Evolutionary conservation across 441 rosid species (phyloP).

Genomic region (Populus hybrid): DNA sequence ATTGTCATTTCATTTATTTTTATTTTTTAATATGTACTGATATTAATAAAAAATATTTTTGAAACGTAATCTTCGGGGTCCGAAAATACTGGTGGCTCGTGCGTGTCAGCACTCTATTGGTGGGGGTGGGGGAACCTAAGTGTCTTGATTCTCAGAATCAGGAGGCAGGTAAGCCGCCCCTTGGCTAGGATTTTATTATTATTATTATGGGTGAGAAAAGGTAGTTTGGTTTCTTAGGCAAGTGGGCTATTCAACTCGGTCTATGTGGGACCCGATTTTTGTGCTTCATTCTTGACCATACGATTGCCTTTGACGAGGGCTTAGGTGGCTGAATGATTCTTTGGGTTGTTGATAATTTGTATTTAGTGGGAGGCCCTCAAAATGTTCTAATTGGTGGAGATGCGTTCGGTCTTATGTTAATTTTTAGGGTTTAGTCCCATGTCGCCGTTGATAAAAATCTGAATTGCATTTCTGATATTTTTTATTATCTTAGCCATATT

Average conservation of each 20-base stretch:
- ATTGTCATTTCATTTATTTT: too few relatives aligned
- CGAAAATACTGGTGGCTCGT: conserved; percentile 7
- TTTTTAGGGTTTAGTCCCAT: background rate
- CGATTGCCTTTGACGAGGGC: background rate
- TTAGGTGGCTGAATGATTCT: background rate
- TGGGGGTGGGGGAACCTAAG: background rate
- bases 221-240: conserved; percentile 24
- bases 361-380: background rate
- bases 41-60: too few relatives aligned
- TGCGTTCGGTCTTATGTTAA: too few relatives aligned
- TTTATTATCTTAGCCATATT: background rate
- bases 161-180: conserved; percentile 35
- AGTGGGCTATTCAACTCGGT: conserved; percentile 13
- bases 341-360: background rate
- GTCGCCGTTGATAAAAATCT: background rate
- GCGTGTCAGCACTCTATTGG: conserved; percentile 10
- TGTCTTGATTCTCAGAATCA: conserved; percentile 23
- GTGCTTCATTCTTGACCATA: background rate
- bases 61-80: background rate
- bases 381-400: background rate
- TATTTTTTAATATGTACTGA: too few relatives aligned
- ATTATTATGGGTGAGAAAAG: background rate
- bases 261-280: conserved; percentile 17
- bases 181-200: background rate
- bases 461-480: background rate